A percentile compares a stretch with the other conserved stretches of the same genome.
These are phyloP conservation scores for Lasiodiplodia hormozganensis DNA, from an alignment of 2,329 filamentous ascomycete species.

Conservation along the genomic window DNA sequence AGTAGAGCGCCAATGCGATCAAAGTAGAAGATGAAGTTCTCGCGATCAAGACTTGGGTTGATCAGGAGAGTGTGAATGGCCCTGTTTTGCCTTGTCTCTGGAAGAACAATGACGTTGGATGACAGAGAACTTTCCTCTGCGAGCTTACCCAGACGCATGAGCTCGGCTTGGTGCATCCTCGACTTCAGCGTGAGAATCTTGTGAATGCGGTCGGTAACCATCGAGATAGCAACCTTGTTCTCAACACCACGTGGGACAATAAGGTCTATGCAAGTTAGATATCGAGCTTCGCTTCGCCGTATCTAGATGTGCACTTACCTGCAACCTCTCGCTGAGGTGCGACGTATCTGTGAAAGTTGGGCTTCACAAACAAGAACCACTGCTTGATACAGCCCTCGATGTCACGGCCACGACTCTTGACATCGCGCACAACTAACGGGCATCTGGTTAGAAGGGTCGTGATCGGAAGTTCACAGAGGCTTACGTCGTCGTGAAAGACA, in stretches of 20 bases:
- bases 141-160: constrained; percentile 76
- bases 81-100: constrained; percentile 78
- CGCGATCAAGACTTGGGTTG: constrained; percentile 76
- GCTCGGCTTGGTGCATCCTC: constrained; percentile 76
- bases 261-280: constrained; percentile 65
- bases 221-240: constrained; percentile 91
- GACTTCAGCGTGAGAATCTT: constrained; percentile 88
- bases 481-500: constrained; percentile 87
- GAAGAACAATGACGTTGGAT: constrained; percentile 74
- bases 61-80: constrained; percentile 93
- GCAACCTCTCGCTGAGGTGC: constrained; percentile 89
- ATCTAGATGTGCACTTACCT: constrained; percentile 55
- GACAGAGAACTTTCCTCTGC: constrained; percentile 76
- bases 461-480: background rate
- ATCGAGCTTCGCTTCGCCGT: background rate
- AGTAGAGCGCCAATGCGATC: constrained; percentile 85
- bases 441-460: constrained; percentile 25
- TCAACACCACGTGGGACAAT: constrained; percentile 95
- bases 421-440: constrained; percentile 77
- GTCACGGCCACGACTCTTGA: constrained; percentile 85
- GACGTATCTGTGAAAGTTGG: constrained; percentile 93
- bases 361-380: constrained; percentile 96
- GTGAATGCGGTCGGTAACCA: constrained; percentile 93
- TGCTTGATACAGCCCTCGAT: constrained; percentile 97
- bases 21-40: constrained; percentile 98